A percentile compares a stretch with the other conserved stretches of the same genome.
These are phyloP conservation scores for Euphorbia celastroides DNA, from an alignment of 441 rosid species.

Conservation along the genomic window DNA sequence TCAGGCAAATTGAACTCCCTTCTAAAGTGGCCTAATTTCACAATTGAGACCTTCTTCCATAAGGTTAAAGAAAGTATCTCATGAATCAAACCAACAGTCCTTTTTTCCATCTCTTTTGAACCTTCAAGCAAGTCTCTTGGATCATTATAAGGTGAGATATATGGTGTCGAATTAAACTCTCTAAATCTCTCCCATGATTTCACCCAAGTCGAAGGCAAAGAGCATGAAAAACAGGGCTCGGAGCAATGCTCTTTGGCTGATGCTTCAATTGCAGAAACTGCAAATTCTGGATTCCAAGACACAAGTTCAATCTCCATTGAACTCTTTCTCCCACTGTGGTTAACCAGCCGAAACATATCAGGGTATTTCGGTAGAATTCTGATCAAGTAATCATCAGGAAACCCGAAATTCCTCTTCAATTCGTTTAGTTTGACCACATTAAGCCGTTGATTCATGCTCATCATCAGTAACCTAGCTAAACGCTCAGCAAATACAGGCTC, in stretches of 20 bases:
- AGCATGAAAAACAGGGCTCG: conserved; percentile 54
- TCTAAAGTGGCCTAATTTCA: conserved; percentile 75
- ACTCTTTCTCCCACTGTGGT: conserved; percentile 70
- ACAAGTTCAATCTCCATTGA: conserved; percentile 91
- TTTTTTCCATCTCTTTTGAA: conserved; percentile 72
- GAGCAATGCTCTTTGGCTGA: conserved; percentile 40
- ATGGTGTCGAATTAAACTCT: conserved; percentile 66
- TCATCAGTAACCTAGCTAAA: conserved; percentile 73
- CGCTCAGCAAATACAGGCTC: conserved; percentile 51
- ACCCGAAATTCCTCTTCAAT: conserved; percentile 69
- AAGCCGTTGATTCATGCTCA: conserved; percentile 69
- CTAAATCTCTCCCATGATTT: conserved; percentile 67
- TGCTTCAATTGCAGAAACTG: conserved; percentile 69
- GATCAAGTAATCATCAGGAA: conserved; percentile 72
- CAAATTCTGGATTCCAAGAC: conserved; percentile 60
- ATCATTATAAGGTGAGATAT: conserved; percentile 63
- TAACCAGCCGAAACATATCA: conserved; percentile 56
- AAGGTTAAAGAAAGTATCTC: conserved; percentile 69
- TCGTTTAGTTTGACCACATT: conserved; percentile 70
- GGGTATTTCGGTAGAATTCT: conserved; percentile 61
- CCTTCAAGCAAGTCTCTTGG: conserved; percentile 38
- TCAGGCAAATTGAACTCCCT: conserved; percentile 71
- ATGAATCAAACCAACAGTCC: conserved; percentile 63
- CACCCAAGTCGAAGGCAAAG: conserved; percentile 72
- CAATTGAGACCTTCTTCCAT: conserved; percentile 78